Base-by-base conservation (phyloP, 2,329 filamentous ascomycete species). In the Fusarium drepaniforme region DNA sequence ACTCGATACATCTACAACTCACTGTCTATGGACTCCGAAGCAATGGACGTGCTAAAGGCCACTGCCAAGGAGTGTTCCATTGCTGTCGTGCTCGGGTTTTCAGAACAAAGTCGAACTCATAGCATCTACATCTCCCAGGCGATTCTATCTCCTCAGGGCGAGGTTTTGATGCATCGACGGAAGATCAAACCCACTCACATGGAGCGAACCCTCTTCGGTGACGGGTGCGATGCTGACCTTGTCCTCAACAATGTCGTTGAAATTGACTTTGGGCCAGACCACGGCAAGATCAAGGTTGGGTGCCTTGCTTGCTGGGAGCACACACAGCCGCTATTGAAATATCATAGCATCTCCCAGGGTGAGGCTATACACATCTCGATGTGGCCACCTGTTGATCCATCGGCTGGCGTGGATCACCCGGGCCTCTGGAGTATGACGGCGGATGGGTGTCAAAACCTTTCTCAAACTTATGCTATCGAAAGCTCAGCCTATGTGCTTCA, bases 401-500 rank as follows among this genome's bases (percentile, higher is more conserved):
- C 64, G 6, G 72, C 57, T 6, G 76, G 77, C 3, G 64, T 72
- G 1, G 49, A 79, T 3, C 62, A 72, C 18, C 78, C 78, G 3
- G 79, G 77, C 2, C 66, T 81, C 9, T 81, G 78, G 77, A 79
- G 77, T 58, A 82, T 82, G 77, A 78, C 78, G 13, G 76, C 77
- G 8, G 78, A 81, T 30, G 83, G 84, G 7, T 85, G 83, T 67
- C 83, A 83, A 33, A 84, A 76, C 51, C 81, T 90, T 2, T 86
- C 88, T 0, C 87, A 87, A 69, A 84, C 86, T 0, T 90, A 91
- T 72, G 89, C 90, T 1, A 86, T 91, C 8, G 90, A 92, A 76
- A 85, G 87, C 2, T 82, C 84, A 12, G 80, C 87, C 0, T 92
- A 88, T 68, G 90, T 92, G 1, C 83, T 91, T 3, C 76, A 78